Evolutionary conservation across 192 early-diverging fungal species (phyloP).

Genomic region (Jimgerdemannia lactiflua): DNA sequence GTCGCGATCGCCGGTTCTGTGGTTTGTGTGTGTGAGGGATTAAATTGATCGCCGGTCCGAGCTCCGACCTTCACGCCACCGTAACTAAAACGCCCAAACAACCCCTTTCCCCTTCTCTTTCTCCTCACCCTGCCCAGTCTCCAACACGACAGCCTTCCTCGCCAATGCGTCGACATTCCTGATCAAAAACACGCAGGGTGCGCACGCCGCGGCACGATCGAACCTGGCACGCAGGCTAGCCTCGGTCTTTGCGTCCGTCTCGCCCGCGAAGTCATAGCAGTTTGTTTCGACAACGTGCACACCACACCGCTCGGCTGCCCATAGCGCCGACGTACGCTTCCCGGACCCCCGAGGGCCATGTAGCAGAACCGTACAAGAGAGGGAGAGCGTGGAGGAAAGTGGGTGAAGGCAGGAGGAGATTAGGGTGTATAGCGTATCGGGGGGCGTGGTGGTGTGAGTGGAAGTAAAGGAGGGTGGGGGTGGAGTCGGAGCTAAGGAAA

Average conservation of each 20-base stretch:
- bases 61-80: too few relatives aligned
- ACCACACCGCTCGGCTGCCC: conserved; percentile 69
- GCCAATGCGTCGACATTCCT: conserved; percentile 76
- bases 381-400: conserved; percentile 57
- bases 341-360: conserved; percentile 84
- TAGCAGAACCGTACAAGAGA: conserved; percentile 71
- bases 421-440: conserved; percentile 51
- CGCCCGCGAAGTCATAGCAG: conserved; percentile 75
- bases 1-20: conserved; percentile 50
- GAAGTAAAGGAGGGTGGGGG: background rate
- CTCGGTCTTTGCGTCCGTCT: conserved; percentile 80
- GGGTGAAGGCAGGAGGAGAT: conserved; percentile 74
- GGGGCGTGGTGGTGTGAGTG: background rate
- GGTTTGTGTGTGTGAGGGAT: background rate
- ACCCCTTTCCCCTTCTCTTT: background rate
- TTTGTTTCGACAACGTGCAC: conserved; percentile 78
- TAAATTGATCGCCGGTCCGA: too few relatives aligned
- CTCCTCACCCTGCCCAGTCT: conserved; percentile 50
- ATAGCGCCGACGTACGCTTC: conserved; percentile 67
- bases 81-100: background rate
- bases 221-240: conserved; percentile 70
- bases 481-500: background rate
- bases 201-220: conserved; percentile 70
- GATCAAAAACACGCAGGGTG: conserved; percentile 85
- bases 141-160: conserved; percentile 51